These are phyloP conservation scores for Acephala macrosclerotiorum DNA, from an alignment of 2,329 filamentous ascomycete species.

Conservation along the genomic window DNA sequence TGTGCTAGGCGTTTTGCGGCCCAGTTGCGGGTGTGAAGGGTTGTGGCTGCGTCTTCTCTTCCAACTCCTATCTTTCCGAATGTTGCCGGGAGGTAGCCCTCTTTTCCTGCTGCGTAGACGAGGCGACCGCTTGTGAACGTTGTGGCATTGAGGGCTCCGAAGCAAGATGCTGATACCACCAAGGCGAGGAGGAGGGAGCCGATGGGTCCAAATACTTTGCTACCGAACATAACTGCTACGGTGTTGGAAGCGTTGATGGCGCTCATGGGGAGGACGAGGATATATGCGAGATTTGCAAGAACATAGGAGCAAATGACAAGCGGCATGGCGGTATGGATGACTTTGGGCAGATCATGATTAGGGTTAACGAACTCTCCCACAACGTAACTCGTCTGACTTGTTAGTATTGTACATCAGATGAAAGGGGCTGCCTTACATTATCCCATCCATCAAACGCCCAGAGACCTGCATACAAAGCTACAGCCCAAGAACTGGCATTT, in stretches of 20 bases:
- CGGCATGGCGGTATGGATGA: constrained; percentile 96
- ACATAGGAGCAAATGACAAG: constrained; percentile 91
- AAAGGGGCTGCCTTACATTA: constrained; percentile 70
- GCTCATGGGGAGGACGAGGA: constrained; percentile 84
- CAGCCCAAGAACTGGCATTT: constrained; percentile 86
- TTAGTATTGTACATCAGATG: constrained; percentile 36
- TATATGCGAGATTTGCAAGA: constrained; percentile 91
- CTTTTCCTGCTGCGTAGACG: constrained; percentile 92
- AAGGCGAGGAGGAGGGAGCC: constrained; percentile 87
- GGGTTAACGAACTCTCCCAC: constrained; percentile 97
- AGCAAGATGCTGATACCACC: constrained; percentile 89
- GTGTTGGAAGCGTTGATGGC: constrained; percentile 90
- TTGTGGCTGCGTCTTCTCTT: constrained; percentile 48
- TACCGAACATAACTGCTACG: constrained; percentile 93
- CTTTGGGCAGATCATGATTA: constrained; percentile 84
- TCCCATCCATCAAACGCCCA: constrained; percentile 99
- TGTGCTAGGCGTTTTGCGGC: constrained; percentile 64
- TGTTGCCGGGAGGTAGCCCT: constrained; percentile 86
- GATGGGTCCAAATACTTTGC: constrained; percentile 84
- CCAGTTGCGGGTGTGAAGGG: constrained; percentile 60
- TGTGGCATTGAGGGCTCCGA: constrained; percentile 92
- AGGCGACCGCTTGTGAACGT: constrained; percentile 93
- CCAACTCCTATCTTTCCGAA: constrained; percentile 85
- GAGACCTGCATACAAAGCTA: constrained; percentile 91
- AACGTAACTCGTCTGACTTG: constrained; percentile 87